A percentile compares a stretch with the other conserved stretches of the same genome.
These are phyloP conservation scores for Suillus discolor DNA, from an alignment of 768 basidiomycete genomes.

Conservation along the genomic window DNA sequence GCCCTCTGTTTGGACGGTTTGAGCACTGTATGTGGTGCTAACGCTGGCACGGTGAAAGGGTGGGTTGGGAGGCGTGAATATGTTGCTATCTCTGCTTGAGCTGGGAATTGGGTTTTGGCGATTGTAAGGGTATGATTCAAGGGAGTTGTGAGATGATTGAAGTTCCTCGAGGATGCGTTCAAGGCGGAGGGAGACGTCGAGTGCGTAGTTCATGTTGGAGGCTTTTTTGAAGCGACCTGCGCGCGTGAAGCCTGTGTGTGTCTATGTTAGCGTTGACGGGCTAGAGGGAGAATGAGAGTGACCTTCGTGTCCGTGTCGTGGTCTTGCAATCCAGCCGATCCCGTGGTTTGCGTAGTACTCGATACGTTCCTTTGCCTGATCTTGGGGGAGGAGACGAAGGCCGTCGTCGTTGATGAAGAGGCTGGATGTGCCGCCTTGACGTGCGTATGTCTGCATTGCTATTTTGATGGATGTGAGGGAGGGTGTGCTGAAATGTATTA, in stretches of 20 bases:
- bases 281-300: slow-evolving; percentile 26
- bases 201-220: slow-evolving; percentile 87
- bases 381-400: slow-evolving; percentile 49
- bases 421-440: slow-evolving; percentile 62
- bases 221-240: slow-evolving; percentile 93
- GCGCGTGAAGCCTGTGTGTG: slow-evolving; percentile 42
- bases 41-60: slow-evolving; percentile 17
- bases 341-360: slow-evolving; percentile 58
- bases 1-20: slow-evolving; percentile 12
- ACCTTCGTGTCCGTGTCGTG: slow-evolving; percentile 56
- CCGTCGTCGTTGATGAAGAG: slow-evolving; percentile 69
- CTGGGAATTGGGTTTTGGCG: slow-evolving; percentile 11
- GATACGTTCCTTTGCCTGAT: slow-evolving; percentile 48
- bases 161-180: slow-evolving; percentile 33
- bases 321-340: slow-evolving; percentile 63
- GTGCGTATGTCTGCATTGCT: slow-evolving; percentile 65
- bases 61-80: slow-evolving; percentile 1
- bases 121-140: not conserved
- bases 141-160: slow-evolving; percentile 22
- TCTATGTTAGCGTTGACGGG: slow-evolving; percentile 46
- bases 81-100: not conserved
- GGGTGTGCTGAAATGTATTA: slow-evolving; percentile 34
- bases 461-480: slow-evolving; percentile 58
- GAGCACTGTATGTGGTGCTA: slow-evolving; percentile 26
- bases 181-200: slow-evolving; percentile 43